phyloP scores from a whole-genome alignment of 202 grass and related monocot species.

The Cymbopogon flexuosus region DNA sequence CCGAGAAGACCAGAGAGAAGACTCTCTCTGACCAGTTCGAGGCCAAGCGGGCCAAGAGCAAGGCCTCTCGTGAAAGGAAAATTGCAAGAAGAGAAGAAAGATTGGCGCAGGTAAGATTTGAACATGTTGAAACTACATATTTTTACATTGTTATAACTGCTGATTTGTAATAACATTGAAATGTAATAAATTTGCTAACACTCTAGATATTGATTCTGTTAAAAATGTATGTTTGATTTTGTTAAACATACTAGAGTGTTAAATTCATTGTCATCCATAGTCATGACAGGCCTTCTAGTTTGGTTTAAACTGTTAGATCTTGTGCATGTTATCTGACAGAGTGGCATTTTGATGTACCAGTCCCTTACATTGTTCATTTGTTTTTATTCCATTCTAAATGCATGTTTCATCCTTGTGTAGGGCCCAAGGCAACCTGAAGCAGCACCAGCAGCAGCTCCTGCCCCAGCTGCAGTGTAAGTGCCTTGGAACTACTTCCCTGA shows the following conservation, averaged over 20 bases:
- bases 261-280: background rate
- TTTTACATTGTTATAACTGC: background rate
- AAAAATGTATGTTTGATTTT: background rate
- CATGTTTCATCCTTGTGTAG: constrained; percentile 10
- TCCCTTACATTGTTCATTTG: background rate
- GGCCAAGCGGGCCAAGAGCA: constrained; percentile 72
- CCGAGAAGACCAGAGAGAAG: constrained; percentile 80
- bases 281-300: background rate
- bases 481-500: background rate
- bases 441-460: constrained; percentile 29
- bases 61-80: constrained; percentile 63
- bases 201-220: background rate
- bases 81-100: constrained; percentile 63
- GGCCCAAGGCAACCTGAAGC: constrained; percentile 45
- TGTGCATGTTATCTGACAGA: background rate
- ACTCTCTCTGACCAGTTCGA: constrained; percentile 67
- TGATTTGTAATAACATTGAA: background rate
- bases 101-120: constrained; percentile 49
- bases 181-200: background rate
- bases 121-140: background rate
- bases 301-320: background rate
- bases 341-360: background rate
- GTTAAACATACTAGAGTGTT: background rate
- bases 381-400: background rate
- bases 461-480: constrained; percentile 44